A percentile compares a stretch with the other conserved stretches of the same genome.
These are phyloP conservation scores for Suillus decipiens DNA, from an alignment of 768 basidiomycete genomes.

Conservation along the genomic window DNA sequence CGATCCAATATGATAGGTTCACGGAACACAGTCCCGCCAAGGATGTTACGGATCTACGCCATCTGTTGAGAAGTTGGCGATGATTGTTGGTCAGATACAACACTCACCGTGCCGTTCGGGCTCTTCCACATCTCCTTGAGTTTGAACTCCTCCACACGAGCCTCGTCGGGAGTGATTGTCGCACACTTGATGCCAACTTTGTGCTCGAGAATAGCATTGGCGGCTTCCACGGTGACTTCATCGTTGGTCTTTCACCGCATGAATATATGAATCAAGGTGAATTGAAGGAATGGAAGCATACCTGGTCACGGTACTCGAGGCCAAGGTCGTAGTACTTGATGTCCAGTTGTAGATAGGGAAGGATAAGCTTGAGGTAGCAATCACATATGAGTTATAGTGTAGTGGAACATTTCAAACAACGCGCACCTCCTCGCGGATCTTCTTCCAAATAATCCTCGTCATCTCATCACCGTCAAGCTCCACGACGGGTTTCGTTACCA, in stretches of 20 bases:
- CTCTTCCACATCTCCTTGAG: constrained; percentile 99
- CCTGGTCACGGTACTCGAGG: constrained; percentile 88
- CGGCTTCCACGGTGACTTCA: constrained; percentile 89
- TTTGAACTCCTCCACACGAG: constrained; percentile 93
- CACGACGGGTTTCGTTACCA: constrained; percentile 85
- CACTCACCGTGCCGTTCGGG: constrained; percentile 87
- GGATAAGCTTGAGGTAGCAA: constrained; percentile 72
- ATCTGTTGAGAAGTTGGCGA: constrained; percentile 8
- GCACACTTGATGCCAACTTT: constrained; percentile 99
- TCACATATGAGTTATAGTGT: constrained; percentile 5
- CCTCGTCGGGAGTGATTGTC: constrained; percentile 98
- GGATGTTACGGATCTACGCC: constrained; percentile 88
- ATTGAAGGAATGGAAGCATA: constrained; percentile 30
- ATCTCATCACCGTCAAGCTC: constrained; percentile 99
- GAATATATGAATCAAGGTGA: constrained; percentile 8
- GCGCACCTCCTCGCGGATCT: constrained; percentile 90
- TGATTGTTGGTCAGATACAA: constrained; percentile 1
- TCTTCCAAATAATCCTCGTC: constrained; percentile 99
- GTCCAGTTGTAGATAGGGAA: constrained; percentile 92
- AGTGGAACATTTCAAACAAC: constrained; percentile 1
- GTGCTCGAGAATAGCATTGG: constrained; percentile 92
- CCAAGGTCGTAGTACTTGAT: constrained; percentile 99
- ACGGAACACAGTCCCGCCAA: constrained; percentile 97
- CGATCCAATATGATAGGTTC: constrained; percentile 93
- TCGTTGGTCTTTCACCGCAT: constrained; percentile 75